These are phyloP conservation scores for Dimocarpus longan DNA, from an alignment of 345 rosid genomes.

Conservation along the genomic window DNA sequence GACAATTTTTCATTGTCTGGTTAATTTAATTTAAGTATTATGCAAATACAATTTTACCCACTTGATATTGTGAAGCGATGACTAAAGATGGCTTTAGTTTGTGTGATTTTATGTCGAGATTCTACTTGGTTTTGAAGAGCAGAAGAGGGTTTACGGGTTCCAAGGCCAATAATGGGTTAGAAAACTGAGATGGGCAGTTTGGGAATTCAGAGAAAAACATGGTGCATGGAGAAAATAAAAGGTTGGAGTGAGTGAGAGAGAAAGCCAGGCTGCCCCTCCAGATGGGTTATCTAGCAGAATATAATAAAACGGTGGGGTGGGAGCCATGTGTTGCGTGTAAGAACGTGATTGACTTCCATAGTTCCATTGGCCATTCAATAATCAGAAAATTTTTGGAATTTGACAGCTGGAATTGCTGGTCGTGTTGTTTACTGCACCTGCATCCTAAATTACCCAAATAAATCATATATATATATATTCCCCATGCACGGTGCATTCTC, in stretches of 20 bases:
- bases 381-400: slow-evolving; percentile 35
- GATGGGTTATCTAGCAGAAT: slow-evolving; percentile 27
- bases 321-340: slow-evolving; percentile 21
- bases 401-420: slow-evolving; percentile 36
- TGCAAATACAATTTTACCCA: background rate
- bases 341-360: slow-evolving; percentile 23
- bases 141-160: background rate
- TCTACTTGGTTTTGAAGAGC: background rate
- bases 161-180: background rate
- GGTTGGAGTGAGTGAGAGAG: background rate
- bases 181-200: slow-evolving; percentile 33
- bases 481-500: too few species aligned
- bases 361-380: slow-evolving; percentile 23
- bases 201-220: slow-evolving; percentile 24
- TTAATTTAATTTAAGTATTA: slow-evolving; percentile 8
- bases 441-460: too few species aligned
- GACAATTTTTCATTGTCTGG: background rate
- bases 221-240: slow-evolving; percentile 23
- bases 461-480: too few species aligned
- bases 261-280: slow-evolving; percentile 66
- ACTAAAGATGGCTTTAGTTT: background rate
- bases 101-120: background rate
- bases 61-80: background rate
- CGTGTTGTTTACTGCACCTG: too few species aligned
- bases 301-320: slow-evolving; percentile 6